Evolutionary conservation across 306 rosid species (phyloP).

Genomic region (Carpinus fangiana): DNA sequence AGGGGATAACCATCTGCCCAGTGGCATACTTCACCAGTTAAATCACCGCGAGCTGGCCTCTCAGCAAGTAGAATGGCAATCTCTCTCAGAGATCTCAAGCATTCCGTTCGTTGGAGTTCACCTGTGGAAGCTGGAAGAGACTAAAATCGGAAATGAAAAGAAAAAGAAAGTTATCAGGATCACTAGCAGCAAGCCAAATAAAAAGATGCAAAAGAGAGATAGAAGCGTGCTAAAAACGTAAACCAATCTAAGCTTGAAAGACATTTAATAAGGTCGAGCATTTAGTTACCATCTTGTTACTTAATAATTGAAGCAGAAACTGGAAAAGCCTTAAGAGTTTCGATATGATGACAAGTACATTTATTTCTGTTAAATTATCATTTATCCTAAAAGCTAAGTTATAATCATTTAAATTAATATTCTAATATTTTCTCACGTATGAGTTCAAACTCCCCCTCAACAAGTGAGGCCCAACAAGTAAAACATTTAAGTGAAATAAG

Average conservation of each 20-base stretch:
- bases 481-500: no score
- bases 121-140: conserved; percentile 79
- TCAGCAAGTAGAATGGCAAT: conserved; percentile 83
- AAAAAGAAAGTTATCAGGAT: background rate
- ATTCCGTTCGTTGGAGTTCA: conserved; percentile 91
- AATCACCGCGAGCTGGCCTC: conserved; percentile 98
- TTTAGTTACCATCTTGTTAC: background rate
- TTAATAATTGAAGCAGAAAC: background rate
- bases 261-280: background rate
- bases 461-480: no score
- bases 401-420: no score
- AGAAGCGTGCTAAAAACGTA: conserved; percentile 15
- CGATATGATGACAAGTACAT: background rate
- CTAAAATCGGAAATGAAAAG: conserved; percentile 47
- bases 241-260: background rate
- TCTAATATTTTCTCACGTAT: no score
- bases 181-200: background rate
- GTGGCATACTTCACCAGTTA: conserved; percentile 98
- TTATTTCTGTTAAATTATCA: background rate
- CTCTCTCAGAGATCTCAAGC: conserved; percentile 89
- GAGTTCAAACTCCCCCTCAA: no score
- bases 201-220: background rate
- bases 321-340: background rate
- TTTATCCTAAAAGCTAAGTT: no score
- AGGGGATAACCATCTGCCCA: conserved; percentile 98